Evolutionary conservation across 768 basidiomycete genomes (phyloP), one percentile per base, ranked within the genome.

Genomic region (Suillus subaureus): DNA sequence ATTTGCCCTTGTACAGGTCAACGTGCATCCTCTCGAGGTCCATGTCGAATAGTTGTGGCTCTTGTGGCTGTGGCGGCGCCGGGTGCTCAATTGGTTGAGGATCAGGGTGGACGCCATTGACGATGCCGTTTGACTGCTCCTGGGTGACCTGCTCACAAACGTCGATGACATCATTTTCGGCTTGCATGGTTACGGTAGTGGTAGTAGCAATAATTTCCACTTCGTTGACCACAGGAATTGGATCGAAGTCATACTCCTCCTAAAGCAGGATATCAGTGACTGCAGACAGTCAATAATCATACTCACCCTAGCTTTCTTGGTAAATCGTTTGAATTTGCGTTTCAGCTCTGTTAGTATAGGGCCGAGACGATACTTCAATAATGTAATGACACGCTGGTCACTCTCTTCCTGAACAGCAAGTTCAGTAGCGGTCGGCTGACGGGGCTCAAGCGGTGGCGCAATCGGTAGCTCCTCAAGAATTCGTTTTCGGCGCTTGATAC

Each of bases 21-120:
- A 83, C 80, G 70, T 96, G 92, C 87, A 99, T 94, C 68, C 85
- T 87, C 71, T 99, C 97, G 43, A 99, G 82, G 75, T 98, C 96
- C 84, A 98, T 90, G 72, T 96, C 89, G 73, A 87, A 93, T 21
- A 96, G 79, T 9, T 80, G 81, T 11, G 86, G 87, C 18, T 72
- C 54, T 33, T 61, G 75, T 21, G 79, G 79, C 11, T 80, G 79
- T 13, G 70, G 64, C 18, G 76, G 78, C 33, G 70, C 82, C 55
- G 64, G 68, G 21, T 69, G 63, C 31, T 76, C 72, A 2, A 54
- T 56, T n/a, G 61, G 66, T 40, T 72, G 67, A 54, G n/a, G 18
- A 54, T 71, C 68, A 15, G 66, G 28, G 26, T 69, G 66, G 40
- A 77, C 68, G 18, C 81, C 85, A 61, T 85, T 83, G 52, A 79